Conservation (phyloP, 2,329 filamentous ascomycete species). For the Dactylellina drechsleri region DNA sequence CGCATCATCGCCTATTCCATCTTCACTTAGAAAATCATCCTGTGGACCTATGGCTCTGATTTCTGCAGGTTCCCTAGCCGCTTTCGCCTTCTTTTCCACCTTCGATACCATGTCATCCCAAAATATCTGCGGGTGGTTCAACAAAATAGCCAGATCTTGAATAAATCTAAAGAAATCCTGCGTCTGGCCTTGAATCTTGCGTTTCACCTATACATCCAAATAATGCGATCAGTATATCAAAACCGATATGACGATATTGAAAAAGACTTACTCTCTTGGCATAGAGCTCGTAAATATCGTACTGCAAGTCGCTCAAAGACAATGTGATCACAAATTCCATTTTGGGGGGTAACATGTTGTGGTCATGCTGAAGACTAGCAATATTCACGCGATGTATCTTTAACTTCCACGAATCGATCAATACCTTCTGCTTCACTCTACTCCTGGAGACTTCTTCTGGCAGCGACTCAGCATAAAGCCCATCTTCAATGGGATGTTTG, state of each 20-base stretch:
- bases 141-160: slow-evolving; percentile 21
- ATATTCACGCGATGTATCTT: slow-evolving; percentile 80
- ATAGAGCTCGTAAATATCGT: slow-evolving; percentile 68
- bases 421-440: slow-evolving; percentile 73
- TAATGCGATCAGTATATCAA: too few species aligned
- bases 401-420: slow-evolving; percentile 78
- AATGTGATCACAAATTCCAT: slow-evolving; percentile 83
- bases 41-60: not conserved
- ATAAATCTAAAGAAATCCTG: slow-evolving; percentile 40
- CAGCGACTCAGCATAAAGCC: slow-evolving; percentile 74
- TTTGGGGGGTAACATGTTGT: slow-evolving; percentile 75
- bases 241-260: not conserved
- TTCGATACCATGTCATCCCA: slow-evolving; percentile 9
- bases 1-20: not conserved
- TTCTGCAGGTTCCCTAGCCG: not conserved
- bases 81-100: slow-evolving; percentile 2
- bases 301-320: slow-evolving; percentile 74
- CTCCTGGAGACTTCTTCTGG: slow-evolving; percentile 68
- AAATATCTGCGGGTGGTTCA: slow-evolving; percentile 39
- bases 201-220: not conserved
- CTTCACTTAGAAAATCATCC: not conserved
- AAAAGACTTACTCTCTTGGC: slow-evolving; percentile 18
- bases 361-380: slow-evolving; percentile 67
- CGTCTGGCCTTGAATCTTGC: slow-evolving; percentile 5
- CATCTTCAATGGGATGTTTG: slow-evolving; percentile 76